Percentiles rank a stretch among this genome's conserved stretches.
Conservation (phyloP, 768 basidiomycete species). For the Boletellus ananiceps region DNA sequence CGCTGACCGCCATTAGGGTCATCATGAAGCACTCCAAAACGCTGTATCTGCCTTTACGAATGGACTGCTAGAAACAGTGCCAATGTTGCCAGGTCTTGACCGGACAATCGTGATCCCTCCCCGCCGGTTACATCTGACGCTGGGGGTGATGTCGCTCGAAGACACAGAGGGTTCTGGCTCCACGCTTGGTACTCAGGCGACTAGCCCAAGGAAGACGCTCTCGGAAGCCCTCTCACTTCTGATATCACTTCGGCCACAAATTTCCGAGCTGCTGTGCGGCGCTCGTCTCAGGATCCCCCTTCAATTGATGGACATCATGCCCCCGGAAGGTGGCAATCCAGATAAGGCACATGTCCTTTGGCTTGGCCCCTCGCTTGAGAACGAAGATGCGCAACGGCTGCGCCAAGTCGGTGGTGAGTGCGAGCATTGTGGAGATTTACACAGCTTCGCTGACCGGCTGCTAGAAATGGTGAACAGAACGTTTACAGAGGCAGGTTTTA, state of each 20-base stretch:
- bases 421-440: background rate
- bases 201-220: constrained; percentile 28
- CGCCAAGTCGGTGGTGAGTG: constrained; percentile 34
- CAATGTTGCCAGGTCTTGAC: constrained; percentile 51
- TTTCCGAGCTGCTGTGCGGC: constrained; percentile 39
- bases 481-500: constrained; percentile 41
- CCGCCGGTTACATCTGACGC: constrained; percentile 63
- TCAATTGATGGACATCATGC: constrained; percentile 47
- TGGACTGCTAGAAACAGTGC: constrained; percentile 16
- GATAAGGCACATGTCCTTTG: constrained; percentile 53
- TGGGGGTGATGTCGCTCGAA: constrained; percentile 67
- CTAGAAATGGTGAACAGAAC: constrained; percentile 40
- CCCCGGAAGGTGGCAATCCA: constrained; percentile 32
- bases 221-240: constrained; percentile 42
- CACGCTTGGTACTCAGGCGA: background rate
- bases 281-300: constrained; percentile 38
- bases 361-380: constrained; percentile 42
- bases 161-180: constrained; percentile 9
- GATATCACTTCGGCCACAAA: constrained; percentile 31
- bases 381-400: constrained; percentile 29
- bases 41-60: constrained; percentile 36
- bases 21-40: constrained; percentile 36
- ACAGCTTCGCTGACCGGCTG: constrained; percentile 3
- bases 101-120: constrained; percentile 50
- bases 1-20: constrained; percentile 30